Evolutionary conservation across 139 green algal genomes (phyloP).

Genomic region (Haematococcus lacustris): DNA sequence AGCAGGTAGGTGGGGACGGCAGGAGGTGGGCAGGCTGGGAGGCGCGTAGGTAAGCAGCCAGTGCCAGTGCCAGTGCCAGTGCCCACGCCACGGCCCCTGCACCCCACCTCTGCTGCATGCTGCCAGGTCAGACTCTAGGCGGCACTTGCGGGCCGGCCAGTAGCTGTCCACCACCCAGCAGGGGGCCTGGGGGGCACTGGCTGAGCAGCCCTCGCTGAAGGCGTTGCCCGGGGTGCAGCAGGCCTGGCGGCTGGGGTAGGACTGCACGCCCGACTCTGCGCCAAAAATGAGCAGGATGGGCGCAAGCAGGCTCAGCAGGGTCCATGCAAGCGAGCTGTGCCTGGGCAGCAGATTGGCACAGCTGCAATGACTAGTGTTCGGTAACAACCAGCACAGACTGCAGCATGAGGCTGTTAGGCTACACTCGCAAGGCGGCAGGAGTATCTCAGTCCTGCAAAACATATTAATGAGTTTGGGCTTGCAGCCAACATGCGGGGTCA

Average conservation of each 20-base stretch:
- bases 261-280: constrained; percentile 24
- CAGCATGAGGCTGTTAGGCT: background rate
- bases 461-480: background rate
- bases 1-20: too few species aligned
- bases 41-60: too few species aligned
- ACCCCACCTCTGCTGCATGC: constrained; percentile 41
- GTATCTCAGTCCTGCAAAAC: too few species aligned
- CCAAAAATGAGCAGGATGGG: background rate
- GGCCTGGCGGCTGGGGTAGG: constrained; percentile 13
- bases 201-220: constrained; percentile 30
- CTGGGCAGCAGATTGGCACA: background rate
- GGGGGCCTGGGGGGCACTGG: background rate
- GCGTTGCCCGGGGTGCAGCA: constrained; percentile 29
- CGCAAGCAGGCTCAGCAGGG: background rate
- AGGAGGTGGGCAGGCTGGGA: too few species aligned
- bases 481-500: too few species aligned
- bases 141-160: constrained; percentile 25
- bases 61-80: too few species aligned
- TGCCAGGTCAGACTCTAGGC: constrained; percentile 17
- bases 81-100: too few species aligned
- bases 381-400: too few species aligned
- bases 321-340: too few species aligned
- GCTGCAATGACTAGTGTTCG: background rate
- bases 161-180: constrained; percentile 21
- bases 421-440: too few species aligned